Conservation (phyloP, 352 stramenopile species). For the Thraustotheca clavata region DNA sequence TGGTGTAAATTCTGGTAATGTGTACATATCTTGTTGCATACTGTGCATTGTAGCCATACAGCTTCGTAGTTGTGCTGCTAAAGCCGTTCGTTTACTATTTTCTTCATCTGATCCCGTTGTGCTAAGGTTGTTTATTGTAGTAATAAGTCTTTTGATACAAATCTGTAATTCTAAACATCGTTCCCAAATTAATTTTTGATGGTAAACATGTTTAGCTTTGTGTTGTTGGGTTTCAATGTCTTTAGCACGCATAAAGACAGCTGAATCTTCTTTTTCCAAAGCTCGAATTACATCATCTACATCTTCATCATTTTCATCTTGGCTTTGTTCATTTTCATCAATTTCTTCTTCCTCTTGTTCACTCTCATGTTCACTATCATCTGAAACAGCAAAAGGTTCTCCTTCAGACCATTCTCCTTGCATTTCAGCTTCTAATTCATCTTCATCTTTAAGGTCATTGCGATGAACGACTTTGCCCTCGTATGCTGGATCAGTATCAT, state of each 20-base stretch:
- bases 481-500: slow-evolving; percentile 37
- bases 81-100: slow-evolving; percentile 29
- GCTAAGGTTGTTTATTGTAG: slow-evolving; percentile 30
- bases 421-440: slow-evolving; percentile 34
- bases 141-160: slow-evolving; percentile 69
- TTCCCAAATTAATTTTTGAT: slow-evolving; percentile 83
- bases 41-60: slow-evolving; percentile 52
- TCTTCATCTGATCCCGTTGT: slow-evolving; percentile 20
- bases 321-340: slow-evolving; percentile 26
- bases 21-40: slow-evolving; percentile 63
- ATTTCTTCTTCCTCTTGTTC: slow-evolving; percentile 28
- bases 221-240: slow-evolving; percentile 70
- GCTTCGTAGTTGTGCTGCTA: slow-evolving; percentile 41
- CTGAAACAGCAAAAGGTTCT: slow-evolving; percentile 66
- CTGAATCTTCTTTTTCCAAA: slow-evolving; percentile 67
- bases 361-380: slow-evolving; percentile 26
- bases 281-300: slow-evolving; percentile 59
- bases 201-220: slow-evolving; percentile 66
- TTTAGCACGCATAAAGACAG: slow-evolving; percentile 54
- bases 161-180: slow-evolving; percentile 79
- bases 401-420: slow-evolving; percentile 61
- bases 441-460: slow-evolving; percentile 46
- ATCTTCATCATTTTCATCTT: slow-evolving; percentile 33
- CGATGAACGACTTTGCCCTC: slow-evolving; percentile 72
- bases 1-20: slow-evolving; percentile 39